Percentiles rank a stretch among this genome's conserved stretches.
Conservation (phyloP, 208 protist species). For the Trypanosoma brucei region DNA sequence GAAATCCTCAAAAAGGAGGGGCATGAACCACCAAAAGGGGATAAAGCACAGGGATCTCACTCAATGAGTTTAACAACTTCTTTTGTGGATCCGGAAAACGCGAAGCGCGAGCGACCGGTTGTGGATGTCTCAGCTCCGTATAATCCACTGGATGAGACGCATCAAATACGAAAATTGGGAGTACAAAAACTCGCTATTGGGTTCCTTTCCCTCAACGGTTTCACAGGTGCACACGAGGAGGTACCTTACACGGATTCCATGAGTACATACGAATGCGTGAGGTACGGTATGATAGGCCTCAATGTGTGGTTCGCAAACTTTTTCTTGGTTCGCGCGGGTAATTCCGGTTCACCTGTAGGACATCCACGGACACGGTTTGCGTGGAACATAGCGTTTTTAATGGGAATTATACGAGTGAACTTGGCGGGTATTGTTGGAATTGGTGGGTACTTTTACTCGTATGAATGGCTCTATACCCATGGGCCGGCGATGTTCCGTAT, state of each 20-base stretch:
- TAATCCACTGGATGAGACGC: constrained; percentile 74
- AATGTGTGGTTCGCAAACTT: constrained; percentile 70
- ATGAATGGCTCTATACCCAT: constrained; percentile 87
- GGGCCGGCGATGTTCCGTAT: constrained; percentile 68
- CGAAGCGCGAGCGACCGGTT: constrained; percentile 27
- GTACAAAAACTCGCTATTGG: constrained; percentile 54
- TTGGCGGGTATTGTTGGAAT: constrained; percentile 64
- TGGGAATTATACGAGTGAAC: constrained; percentile 60
- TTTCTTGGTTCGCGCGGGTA: constrained; percentile 38
- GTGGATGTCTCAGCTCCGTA: constrained; percentile 78
- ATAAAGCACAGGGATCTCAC: constrained; percentile 33
- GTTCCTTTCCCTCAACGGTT: constrained; percentile 69
- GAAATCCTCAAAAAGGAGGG: constrained; percentile 51
- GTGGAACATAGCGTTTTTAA: constrained; percentile 44
- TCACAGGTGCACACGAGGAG: constrained; percentile 63
- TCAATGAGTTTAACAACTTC: constrained; percentile 55
- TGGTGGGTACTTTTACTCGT: constrained; percentile 81
- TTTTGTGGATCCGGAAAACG: constrained; percentile 52
- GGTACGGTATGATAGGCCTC: constrained; percentile 49
- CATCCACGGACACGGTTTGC: constrained; percentile 63
- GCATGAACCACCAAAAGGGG: constrained; percentile 33
- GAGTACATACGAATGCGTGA: constrained; percentile 67
- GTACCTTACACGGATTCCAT: constrained; percentile 78
- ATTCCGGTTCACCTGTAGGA: constrained; percentile 34
- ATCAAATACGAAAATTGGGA: constrained; percentile 65